Conservation (phyloP, 257 asterid species). For the Cinchona pubescens region DNA sequence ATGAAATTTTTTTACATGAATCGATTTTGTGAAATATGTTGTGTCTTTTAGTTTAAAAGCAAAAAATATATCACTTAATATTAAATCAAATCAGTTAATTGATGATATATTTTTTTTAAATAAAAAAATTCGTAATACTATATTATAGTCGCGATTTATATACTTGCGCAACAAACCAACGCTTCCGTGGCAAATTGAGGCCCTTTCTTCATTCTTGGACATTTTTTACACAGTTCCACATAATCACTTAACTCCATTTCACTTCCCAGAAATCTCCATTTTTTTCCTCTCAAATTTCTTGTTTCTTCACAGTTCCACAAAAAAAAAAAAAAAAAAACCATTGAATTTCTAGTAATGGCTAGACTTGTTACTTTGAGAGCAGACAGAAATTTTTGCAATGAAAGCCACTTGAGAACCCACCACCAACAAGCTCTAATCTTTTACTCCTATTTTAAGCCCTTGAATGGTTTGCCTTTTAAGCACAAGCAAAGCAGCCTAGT, state of each 20-base stretch:
- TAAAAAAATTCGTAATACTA: no score
- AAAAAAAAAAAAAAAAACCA: no score
- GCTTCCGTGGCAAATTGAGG: conserved; percentile 49
- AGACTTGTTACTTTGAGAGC: conserved; percentile 40
- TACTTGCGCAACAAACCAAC: conserved; percentile 40
- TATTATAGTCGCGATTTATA: no score
- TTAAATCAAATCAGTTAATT: no score
- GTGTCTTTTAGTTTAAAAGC: background rate
- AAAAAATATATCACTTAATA: background rate
- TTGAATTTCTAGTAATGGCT: conserved; percentile 34
- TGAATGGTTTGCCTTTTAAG: conserved; percentile 29
- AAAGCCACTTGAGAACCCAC: conserved; percentile 23
- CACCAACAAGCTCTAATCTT: conserved; percentile 39
- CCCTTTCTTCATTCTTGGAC: conserved; percentile 31
- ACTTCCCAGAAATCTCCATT: background rate
- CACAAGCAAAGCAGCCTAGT: no score
- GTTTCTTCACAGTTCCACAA: no score
- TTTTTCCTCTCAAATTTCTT: background rate
- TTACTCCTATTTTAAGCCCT: conserved; percentile 21
- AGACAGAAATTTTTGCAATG: conserved; percentile 30
- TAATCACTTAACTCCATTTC: background rate
- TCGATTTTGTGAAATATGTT: no score
- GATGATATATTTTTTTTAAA: no score
- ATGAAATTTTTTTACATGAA: no score
- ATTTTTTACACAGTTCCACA: background rate